phyloP scores from a whole-genome alignment of 2,329 filamentous ascomycete species.

The Penicillium sclerotigenum region DNA sequence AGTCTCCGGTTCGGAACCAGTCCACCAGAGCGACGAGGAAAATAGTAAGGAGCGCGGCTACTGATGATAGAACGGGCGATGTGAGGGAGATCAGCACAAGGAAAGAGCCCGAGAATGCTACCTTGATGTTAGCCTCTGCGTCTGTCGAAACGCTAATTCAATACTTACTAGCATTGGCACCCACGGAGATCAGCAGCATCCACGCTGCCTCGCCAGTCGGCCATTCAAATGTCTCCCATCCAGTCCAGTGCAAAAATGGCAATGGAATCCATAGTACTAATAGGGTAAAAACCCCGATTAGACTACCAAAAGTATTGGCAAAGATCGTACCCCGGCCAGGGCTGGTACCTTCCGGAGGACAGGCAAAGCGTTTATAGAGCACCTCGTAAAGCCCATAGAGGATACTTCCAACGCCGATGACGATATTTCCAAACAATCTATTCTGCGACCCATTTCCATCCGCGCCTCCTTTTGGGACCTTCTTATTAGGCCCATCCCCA shows the following conservation, averaged over 20 bases:
- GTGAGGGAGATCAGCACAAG: conserved; percentile 90
- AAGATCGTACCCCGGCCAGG: conserved; percentile 92
- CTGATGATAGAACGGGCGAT: conserved; percentile 84
- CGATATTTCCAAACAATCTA: conserved; percentile 77
- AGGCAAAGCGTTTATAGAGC: conserved; percentile 88
- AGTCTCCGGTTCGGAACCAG: conserved; percentile 76
- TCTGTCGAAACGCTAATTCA: neutral
- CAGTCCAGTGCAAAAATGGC: conserved; percentile 74
- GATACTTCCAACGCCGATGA: conserved; percentile 87
- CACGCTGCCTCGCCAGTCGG: conserved; percentile 74
- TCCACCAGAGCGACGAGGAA: conserved; percentile 94
- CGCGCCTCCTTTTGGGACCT: conserved; percentile 39
- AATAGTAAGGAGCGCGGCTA: conserved; percentile 90
- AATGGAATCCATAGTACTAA: conserved; percentile 87
- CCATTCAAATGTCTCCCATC: conserved; percentile 77
- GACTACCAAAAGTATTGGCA: conserved; percentile 83
- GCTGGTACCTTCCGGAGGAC: conserved; percentile 82
- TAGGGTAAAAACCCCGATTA: conserved; percentile 84
- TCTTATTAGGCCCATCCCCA: conserved; percentile 66
- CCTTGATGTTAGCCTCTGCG: conserved; percentile 1
- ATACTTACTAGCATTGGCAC: conserved; percentile 73
- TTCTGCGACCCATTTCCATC: conserved; percentile 56
- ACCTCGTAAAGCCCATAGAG: conserved; percentile 98
- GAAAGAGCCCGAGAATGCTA: conserved; percentile 84
- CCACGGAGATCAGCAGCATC: conserved; percentile 74